Evolutionary conservation across 495 filamentous ascomycete species (phyloP), one percentile per base, ranked within the genome.

Genomic region (Penicillium herquei): DNA sequence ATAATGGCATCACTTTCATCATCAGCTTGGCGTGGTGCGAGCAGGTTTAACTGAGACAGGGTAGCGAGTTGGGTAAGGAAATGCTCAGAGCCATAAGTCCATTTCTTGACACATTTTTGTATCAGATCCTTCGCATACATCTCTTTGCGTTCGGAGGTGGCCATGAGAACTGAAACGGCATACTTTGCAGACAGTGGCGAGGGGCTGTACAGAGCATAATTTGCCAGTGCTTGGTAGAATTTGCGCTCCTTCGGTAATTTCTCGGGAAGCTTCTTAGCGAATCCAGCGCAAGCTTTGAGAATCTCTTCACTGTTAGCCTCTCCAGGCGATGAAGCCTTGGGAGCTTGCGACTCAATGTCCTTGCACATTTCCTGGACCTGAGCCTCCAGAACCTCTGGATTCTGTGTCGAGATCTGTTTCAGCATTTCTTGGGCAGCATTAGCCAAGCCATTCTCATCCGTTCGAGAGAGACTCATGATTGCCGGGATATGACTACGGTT

Each of bases 281-380:
- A 98, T 3, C 87, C 87, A 7, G 92, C 87, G 62, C 92, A 96
- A 6, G 94, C 93, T 67, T 95, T 96, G 54, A 99, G 78, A 6
- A 91, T 93, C 66, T 96, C 90, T 16, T 92, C 90, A 9, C 88
- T 86, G 2, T 81, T 75, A 3, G 81, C 61, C 51, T 90, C 85
- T 50, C 89, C 89, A 2, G 81, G 59, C 30, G 81, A 81, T n/a
- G 78, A 79, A 12, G 75, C 69, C 13, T 81, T 85, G 3, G 94
- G 93, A 7, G 91, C 89, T 64, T 91, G 84, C 17, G 89, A 83
- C 60, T 89, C 83, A 7, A 99, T 78, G 37, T 88, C 81, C 62
- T 88, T 90, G 72, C 92, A 96, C 52, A 99, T 87, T 60, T 96
- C 92, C 44, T 90, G 88, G 6, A 97, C 86, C 59, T 98, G 93